These are phyloP conservation scores for Gentiana macrophylla DNA, from an alignment of 257 asterid species.

Conservation along the genomic window DNA sequence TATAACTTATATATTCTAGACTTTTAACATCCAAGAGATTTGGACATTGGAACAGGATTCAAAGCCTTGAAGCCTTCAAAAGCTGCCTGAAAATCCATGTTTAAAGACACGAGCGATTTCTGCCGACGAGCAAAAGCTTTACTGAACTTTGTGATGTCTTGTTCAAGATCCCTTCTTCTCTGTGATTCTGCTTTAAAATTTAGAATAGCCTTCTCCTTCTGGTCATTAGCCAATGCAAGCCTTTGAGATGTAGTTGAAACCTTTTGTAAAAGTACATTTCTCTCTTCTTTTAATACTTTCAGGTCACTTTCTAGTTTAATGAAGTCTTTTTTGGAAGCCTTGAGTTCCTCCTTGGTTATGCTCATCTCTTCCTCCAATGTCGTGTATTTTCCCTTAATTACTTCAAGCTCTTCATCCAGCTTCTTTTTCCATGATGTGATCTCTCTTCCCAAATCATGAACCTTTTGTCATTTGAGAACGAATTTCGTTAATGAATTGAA, in stretches of 20 bases:
- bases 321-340: constrained; percentile 43
- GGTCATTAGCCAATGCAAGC: constrained; percentile 38
- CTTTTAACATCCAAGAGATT: constrained; percentile 47
- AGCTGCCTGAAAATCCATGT: constrained; percentile 47
- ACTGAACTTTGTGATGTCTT: constrained; percentile 52
- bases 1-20: too few species aligned
- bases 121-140: constrained; percentile 52
- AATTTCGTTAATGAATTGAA: constrained; percentile 1
- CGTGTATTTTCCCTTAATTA: constrained; percentile 34
- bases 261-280: constrained; percentile 28
- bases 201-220: constrained; percentile 48
- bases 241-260: constrained; percentile 36
- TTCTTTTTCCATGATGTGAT: constrained; percentile 75
- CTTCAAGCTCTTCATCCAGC: constrained; percentile 42
- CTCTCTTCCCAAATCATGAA: constrained; percentile 49
- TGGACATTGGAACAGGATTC: constrained; percentile 47
- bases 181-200: constrained; percentile 46
- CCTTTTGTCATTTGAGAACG: constrained; percentile 51
- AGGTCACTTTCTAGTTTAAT: constrained; percentile 62
- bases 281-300: constrained; percentile 46
- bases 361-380: constrained; percentile 50
- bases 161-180: constrained; percentile 70
- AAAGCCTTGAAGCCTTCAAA: constrained; percentile 46
- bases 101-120: constrained; percentile 44
- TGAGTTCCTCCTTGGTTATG: constrained; percentile 34